Base-by-base conservation (phyloP, 2,329 filamentous ascomycete species). In the Zymoseptoria crescenta region DNA sequence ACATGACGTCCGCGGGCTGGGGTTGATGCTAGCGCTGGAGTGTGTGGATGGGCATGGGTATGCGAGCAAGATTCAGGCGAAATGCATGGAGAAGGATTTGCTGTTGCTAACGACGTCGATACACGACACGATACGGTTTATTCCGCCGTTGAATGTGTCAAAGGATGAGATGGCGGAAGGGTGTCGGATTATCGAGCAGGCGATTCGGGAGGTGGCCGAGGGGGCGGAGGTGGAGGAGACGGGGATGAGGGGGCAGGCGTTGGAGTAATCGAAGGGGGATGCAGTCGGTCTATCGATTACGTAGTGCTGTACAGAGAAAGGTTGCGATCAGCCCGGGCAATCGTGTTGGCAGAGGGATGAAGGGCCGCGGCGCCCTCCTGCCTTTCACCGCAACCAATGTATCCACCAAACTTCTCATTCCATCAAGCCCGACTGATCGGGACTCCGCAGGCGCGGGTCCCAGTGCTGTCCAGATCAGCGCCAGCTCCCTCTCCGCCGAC, bases 81-180 rank as follows among this genome's bases (percentile, higher is more conserved):
- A 74, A 63, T 76, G 73, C 56, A 65, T 74, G 65, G 69, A 74
- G 60, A 72, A 70, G 61, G 71, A 69, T 54, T 70, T 76, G 73
- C 56, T 76, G 62, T 68, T 74, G 8, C 64, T 76, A 49, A 75
- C 73, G 8, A 76, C 74, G 13, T 71, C 68, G 13, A 74, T 76
- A 56, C 74, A 75, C 63, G 74, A 75, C 59, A 75, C 73, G 1
- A 58, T 76, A 41, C 64, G 74, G 48, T 74, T 76, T 56, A 75
- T 75, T 30, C 73, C 74, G 8, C 70, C 74, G 13, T 63, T 75
- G 57, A 76, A 74, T 62, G 74, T 75, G 52, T 69, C 68, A 7
- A 68, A 73, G 65, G 69, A 71, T 58, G 73, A 75, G 57, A 74
- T 75, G 73, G 69, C 65, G 2, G 67, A 73, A 54, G 74, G 72